phyloP scores from a whole-genome alignment of 1,284 basidiomycete species.

The Ustilago lituana region DNA sequence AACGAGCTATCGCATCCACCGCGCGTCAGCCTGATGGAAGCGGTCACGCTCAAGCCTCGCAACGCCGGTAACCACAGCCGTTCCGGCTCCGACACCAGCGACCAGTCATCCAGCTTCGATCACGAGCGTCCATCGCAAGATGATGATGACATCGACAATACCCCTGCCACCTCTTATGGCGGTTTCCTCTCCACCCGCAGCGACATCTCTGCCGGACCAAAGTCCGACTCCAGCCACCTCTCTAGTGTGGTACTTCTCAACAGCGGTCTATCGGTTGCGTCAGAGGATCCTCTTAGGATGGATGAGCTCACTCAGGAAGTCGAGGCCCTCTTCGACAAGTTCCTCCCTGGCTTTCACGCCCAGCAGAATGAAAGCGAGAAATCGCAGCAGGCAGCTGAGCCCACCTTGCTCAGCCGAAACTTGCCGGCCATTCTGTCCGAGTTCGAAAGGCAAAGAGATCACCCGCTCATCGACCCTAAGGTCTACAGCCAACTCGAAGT shows the following conservation, averaged over 20 bases:
- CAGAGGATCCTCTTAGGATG: slow-evolving; percentile 29
- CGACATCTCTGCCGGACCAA: slow-evolving; percentile 19
- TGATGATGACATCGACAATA: slow-evolving; percentile 45
- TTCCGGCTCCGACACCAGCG: slow-evolving; percentile 29
- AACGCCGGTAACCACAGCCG: slow-evolving; percentile 18
- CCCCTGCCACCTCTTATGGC: slow-evolving; percentile 41
- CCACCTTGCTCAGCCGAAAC: slow-evolving; percentile 38
- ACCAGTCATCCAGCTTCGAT: slow-evolving; percentile 38
- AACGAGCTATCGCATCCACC: background rate
- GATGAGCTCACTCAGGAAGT: slow-evolving; percentile 30
- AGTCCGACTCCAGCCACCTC: slow-evolving; percentile 29
- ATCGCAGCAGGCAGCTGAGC: slow-evolving; percentile 5
- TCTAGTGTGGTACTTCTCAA: slow-evolving; percentile 20
- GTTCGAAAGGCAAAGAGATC: slow-evolving; percentile 36
- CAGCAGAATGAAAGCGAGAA: slow-evolving; percentile 19
- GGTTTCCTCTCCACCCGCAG: slow-evolving; percentile 27
- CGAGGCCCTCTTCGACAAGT: slow-evolving; percentile 38
- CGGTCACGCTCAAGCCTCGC: slow-evolving; percentile 28
- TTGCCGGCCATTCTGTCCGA: slow-evolving; percentile 42
- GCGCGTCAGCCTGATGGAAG: slow-evolving; percentile 16
- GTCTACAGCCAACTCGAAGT: slow-evolving; percentile 35
- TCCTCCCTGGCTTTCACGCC: slow-evolving; percentile 27
- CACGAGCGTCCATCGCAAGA: slow-evolving; percentile 37
- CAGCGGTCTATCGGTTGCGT: slow-evolving; percentile 20
- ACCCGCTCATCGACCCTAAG: slow-evolving; percentile 37